These are phyloP conservation scores for Aciculosporium take DNA, from an alignment of 2,329 filamentous ascomycete genomes.

Conservation along the genomic window DNA sequence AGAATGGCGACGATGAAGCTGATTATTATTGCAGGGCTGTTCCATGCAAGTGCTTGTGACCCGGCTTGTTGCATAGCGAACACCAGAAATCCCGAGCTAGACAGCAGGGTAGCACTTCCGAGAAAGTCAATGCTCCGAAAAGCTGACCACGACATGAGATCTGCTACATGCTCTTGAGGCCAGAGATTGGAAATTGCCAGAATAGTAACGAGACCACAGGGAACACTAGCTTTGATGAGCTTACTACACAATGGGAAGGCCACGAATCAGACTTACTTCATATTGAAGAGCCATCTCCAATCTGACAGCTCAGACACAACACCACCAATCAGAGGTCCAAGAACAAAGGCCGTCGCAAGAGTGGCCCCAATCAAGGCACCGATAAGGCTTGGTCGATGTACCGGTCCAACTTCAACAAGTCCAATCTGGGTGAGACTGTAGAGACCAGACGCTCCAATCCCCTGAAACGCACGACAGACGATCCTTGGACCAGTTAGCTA, in stretches of 20 bases:
- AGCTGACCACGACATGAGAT: conserved; percentile 25
- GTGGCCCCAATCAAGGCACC: conserved; percentile 41
- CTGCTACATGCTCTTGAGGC: conserved; percentile 23
- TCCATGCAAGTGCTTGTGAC: conserved; percentile 36
- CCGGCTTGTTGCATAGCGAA: conserved; percentile 44
- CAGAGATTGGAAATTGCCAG: conserved; percentile 32
- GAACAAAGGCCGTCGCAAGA: conserved; percentile 41
- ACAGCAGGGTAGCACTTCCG: conserved; percentile 35
- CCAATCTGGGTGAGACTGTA: conserved; percentile 46
- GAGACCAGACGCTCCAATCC: conserved; percentile 45
- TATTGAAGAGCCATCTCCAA: conserved; percentile 48
- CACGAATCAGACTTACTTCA: conserved; percentile 34
- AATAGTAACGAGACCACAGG: conserved; percentile 33
- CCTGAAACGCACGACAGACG: conserved; percentile 42
- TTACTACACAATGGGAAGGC: background rate
- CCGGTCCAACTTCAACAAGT: conserved; percentile 41
- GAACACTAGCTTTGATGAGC: conserved; percentile 25
- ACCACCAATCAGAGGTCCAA: conserved; percentile 45
- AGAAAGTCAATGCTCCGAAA: conserved; percentile 37
- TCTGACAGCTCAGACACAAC: conserved; percentile 35
- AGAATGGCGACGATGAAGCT: conserved; percentile 32
- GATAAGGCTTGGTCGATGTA: conserved; percentile 36
- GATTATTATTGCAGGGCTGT: conserved; percentile 33
- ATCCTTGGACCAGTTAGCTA: conserved; percentile 29
- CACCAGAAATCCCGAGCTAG: conserved; percentile 38